These are phyloP conservation scores for Sarocladiaceae sp. DNA, from an alignment of 2,329 filamentous ascomycete species.

Conservation along the genomic window DNA sequence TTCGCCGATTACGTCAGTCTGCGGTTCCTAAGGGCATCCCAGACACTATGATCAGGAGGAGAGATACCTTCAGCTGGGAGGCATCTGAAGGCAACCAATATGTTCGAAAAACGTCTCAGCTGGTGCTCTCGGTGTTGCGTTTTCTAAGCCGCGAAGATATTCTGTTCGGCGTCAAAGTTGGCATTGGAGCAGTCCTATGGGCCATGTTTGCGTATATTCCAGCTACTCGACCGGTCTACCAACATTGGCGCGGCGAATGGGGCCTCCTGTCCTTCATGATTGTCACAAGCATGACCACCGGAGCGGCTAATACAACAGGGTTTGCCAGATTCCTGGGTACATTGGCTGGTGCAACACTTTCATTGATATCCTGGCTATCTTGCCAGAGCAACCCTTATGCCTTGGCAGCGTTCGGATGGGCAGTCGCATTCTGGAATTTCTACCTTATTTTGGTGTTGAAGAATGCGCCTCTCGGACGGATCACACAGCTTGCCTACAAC, in stretches of 20 bases:
- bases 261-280: conserved; percentile 96
- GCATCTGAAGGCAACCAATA: conserved; percentile 42
- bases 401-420: conserved; percentile 77
- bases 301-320: conserved; percentile 90
- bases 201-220: conserved; percentile 84
- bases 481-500: conserved; percentile 94
- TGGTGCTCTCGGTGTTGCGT: conserved; percentile 39
- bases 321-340: conserved; percentile 84
- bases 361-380: conserved; percentile 73
- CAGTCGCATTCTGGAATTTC: conserved; percentile 78
- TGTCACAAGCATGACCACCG: conserved; percentile 96
- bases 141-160: conserved; percentile 53
- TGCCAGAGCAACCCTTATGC: conserved; percentile 69
- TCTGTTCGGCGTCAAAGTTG: conserved; percentile 86
- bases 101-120: conserved; percentile 41
- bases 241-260: conserved; percentile 93
- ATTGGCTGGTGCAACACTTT: conserved; percentile 70
- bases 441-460: conserved; percentile 82
- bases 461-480: conserved; percentile 86
- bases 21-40: conserved; percentile 54
- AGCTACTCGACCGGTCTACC: conserved; percentile 72
- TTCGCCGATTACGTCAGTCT: conserved; percentile 47
- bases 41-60: conserved; percentile 45
- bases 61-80: conserved; percentile 53
- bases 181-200: conserved; percentile 82